A percentile compares a stretch with the other conserved stretches of the same genome.
Evolutionary conservation across 192 early-diverging fungal genomes (phyloP).

Genomic region (Linnemannia schmuckeri): DNA sequence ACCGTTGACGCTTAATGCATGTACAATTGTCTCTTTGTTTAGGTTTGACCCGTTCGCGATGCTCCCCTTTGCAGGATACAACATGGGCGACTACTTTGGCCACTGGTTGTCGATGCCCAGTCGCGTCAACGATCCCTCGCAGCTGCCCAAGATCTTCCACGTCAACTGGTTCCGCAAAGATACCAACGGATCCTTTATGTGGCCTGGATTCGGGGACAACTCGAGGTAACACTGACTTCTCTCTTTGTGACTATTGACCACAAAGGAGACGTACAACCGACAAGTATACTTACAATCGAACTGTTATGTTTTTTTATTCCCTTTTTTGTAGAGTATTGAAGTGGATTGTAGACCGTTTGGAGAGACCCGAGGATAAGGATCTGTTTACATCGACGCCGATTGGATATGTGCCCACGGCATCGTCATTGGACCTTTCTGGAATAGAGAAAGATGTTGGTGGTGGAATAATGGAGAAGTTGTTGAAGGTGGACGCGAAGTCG

Average conservation of each 20-base stretch:
- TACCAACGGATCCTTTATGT: slow-evolving; percentile 41
- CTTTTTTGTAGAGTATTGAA: slow-evolving; percentile 40
- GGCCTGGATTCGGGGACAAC: slow-evolving; percentile 52
- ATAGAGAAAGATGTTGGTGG: slow-evolving; percentile 48
- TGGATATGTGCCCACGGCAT: slow-evolving; percentile 41
- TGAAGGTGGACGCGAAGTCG: slow-evolving; percentile 28
- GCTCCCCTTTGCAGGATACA: slow-evolving; percentile 55
- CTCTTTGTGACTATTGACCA: background rate
- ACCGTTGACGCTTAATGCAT: background rate
- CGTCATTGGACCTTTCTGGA: slow-evolving; percentile 39
- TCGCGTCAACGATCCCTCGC: slow-evolving; percentile 42
- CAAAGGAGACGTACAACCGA: too few species aligned
- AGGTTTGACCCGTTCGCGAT: slow-evolving; percentile 56
- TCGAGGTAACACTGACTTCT: slow-evolving; percentile 21
- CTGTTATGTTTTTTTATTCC: background rate
- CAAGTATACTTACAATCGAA: too few species aligned
- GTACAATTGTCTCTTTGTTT: background rate
- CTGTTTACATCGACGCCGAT: slow-evolving; percentile 47
- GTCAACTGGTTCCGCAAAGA: slow-evolving; percentile 58
- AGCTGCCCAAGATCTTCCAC: slow-evolving; percentile 50
- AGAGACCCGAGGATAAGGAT: slow-evolving; percentile 32
- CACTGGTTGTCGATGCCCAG: slow-evolving; percentile 54
- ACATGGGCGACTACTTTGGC: slow-evolving; percentile 54
- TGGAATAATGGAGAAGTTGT: slow-evolving; percentile 41
- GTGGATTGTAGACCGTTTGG: slow-evolving; percentile 51